Conservation (phyloP, 768 basidiomycete genomes). For the Tulasnella calospora region DNA sequence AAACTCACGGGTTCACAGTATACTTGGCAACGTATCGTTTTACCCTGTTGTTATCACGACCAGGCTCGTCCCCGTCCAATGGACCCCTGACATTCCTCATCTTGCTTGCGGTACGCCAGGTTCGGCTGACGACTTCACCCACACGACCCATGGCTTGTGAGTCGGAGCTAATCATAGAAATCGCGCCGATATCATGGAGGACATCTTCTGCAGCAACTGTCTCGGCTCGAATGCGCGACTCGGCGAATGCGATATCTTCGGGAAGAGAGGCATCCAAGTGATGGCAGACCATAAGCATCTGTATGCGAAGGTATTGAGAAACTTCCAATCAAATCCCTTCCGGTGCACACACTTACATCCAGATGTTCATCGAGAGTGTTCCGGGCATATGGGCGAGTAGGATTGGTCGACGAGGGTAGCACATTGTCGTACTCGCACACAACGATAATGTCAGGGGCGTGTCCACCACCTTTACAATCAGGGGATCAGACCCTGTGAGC, state of each 20-base stretch:
- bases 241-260: conserved; percentile 93
- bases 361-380: conserved; percentile 97
- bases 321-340: not conserved
- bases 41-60: conserved; percentile 80
- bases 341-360: conserved; percentile 54
- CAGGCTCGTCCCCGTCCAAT: conserved; percentile 63
- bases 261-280: conserved; percentile 87
- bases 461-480: conserved; percentile 65
- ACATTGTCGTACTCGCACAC: conserved; percentile 88
- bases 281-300: conserved; percentile 99
- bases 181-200: conserved; percentile 85
- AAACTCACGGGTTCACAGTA: conserved; percentile 89
- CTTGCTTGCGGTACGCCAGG: conserved; percentile 97
- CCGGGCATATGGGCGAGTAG: conserved; percentile 82
- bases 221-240: conserved; percentile 93
- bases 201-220: conserved; percentile 98
- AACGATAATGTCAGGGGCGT: conserved; percentile 98
- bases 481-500: not conserved
- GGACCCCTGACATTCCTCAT: conserved; percentile 78
- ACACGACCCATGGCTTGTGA: conserved; percentile 98
- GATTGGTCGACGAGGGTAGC: conserved; percentile 93
- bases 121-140: conserved; percentile 85
- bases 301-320: not conserved
- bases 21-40: conserved; percentile 96
- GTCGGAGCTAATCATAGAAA: conserved; percentile 95